Evolutionary conservation across 352 stramenopile species (phyloP).

Genomic region (Albugo candida): DNA sequence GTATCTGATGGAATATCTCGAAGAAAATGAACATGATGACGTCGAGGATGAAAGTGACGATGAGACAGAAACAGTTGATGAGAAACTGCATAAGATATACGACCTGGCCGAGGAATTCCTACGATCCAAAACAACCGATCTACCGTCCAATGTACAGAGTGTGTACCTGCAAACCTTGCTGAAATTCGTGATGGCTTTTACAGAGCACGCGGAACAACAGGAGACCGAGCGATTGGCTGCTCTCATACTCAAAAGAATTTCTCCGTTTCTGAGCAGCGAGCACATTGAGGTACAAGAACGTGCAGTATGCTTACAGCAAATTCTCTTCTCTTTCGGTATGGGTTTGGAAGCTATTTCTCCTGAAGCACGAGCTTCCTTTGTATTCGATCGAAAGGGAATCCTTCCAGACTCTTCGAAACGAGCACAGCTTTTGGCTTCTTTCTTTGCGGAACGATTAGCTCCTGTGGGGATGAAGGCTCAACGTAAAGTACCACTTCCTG

Average conservation of each 20-base stretch:
- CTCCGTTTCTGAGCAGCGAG: slow-evolving; percentile 77
- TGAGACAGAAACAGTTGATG: slow-evolving; percentile 40
- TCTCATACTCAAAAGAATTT: slow-evolving; percentile 69
- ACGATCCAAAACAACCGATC: slow-evolving; percentile 49
- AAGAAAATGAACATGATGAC: slow-evolving; percentile 59
- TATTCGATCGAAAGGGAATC: slow-evolving; percentile 32
- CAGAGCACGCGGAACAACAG: slow-evolving; percentile 43
- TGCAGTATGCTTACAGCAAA: slow-evolving; percentile 69
- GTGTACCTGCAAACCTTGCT: slow-evolving; percentile 90
- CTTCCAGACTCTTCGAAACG: slow-evolving; percentile 4
- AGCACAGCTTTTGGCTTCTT: slow-evolving; percentile 32
- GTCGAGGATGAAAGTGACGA: slow-evolving; percentile 61
- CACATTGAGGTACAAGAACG: slow-evolving; percentile 92
- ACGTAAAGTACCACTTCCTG: slow-evolving; percentile 78
- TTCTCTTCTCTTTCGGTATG: slow-evolving; percentile 37
- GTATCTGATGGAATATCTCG: slow-evolving; percentile 85
- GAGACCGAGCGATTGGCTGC: slow-evolving; percentile 72
- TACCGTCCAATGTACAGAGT: slow-evolving; percentile 79
- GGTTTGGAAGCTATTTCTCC: slow-evolving; percentile 29
- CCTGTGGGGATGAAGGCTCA: slow-evolving; percentile 84
- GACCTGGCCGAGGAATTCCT: slow-evolving; percentile 66
- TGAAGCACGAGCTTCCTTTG: slow-evolving; percentile 39
- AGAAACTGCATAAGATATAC: slow-evolving; percentile 77
- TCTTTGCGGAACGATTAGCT: slow-evolving; percentile 66
- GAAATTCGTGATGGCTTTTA: slow-evolving; percentile 69